Conservation (phyloP, 106 monocot species). For the Gastrodia elata region DNA sequence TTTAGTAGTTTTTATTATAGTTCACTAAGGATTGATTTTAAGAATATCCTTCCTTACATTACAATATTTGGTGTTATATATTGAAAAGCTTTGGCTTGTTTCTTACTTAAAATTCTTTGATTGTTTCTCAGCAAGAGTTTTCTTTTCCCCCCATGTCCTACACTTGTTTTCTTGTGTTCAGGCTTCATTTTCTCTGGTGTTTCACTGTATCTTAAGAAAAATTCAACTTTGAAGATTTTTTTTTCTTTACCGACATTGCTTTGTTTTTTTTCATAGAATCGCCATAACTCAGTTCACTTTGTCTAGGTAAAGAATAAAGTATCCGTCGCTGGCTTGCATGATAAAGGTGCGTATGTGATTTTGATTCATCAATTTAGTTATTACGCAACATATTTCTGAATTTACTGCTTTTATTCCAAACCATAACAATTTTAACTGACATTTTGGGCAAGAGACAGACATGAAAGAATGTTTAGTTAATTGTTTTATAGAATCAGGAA, state of each 20-base stretch:
- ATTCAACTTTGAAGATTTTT: not conserved
- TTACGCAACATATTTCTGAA: not conserved
- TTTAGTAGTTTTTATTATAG: not conserved
- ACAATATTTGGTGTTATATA: not conserved
- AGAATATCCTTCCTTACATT: not conserved
- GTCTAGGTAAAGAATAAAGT: conserved; percentile 72
- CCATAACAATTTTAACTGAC: not conserved
- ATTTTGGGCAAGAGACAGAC: not conserved
- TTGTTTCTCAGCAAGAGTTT: not conserved
- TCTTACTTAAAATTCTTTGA: not conserved
- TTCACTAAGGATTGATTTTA: not conserved
- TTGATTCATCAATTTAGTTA: conserved; percentile 2
- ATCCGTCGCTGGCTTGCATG: conserved; percentile 79
- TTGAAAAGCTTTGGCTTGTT: not conserved
- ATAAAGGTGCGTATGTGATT: conserved; percentile 56
- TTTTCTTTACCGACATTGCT: not conserved
- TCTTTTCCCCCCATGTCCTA: not conserved
- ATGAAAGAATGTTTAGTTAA: not conserved
- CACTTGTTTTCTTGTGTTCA: not conserved
- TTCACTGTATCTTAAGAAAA: not conserved
- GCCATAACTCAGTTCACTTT: not conserved
- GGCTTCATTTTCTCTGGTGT: not conserved
- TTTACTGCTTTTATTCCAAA: not conserved
- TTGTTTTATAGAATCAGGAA: not conserved
- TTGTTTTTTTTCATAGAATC: not conserved